phyloP scores from a whole-genome alignment of 2,329 filamentous ascomycete species.

The Calonectria ilicicola region DNA sequence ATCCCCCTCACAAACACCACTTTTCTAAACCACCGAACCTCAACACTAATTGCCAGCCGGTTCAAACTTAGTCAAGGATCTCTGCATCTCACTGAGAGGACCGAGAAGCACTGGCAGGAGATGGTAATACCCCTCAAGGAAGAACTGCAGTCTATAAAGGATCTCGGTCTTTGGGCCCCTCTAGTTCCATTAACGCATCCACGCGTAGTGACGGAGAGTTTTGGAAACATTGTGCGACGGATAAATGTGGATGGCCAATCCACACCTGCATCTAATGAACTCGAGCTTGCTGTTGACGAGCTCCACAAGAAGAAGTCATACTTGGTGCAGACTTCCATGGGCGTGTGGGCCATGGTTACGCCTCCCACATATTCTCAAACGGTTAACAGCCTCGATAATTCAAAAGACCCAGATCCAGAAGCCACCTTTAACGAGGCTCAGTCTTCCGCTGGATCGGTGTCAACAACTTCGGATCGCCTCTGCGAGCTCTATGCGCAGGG shows the following conservation, averaged over 20 bases:
- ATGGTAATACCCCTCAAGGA: conserved; percentile 43
- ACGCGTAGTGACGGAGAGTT: conserved; percentile 71
- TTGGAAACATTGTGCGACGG: conserved; percentile 83
- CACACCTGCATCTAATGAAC: conserved; percentile 76
- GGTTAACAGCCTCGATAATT: conserved; percentile 7
- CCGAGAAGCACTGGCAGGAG: conserved; percentile 55
- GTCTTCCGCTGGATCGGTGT: conserved; percentile 35
- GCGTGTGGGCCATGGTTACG: conserved; percentile 80
- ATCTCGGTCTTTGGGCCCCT: conserved; percentile 53
- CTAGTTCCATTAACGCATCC: conserved; percentile 73
- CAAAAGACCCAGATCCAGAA: conserved; percentile 34
- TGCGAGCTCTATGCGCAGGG: conserved; percentile 53
- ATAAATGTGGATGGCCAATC: conserved; percentile 62
- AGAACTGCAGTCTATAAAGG: conserved; percentile 33
- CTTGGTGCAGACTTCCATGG: conserved; percentile 60
- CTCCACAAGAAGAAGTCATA: conserved; percentile 60
- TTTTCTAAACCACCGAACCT: conserved; percentile 76
- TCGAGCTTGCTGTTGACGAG: conserved; percentile 73
- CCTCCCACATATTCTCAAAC: conserved; percentile 52
- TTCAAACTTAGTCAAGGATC: conserved; percentile 41
- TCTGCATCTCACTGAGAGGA: conserved; percentile 39
- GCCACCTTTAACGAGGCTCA: conserved; percentile 34
- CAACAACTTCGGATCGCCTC: conserved; percentile 44
- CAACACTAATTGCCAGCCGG: conserved; percentile 64
- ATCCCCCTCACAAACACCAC: conserved; percentile 82